Conservation (phyloP, 2,329 filamentous ascomycete genomes). For the Stachybotrys chartarum region DNA sequence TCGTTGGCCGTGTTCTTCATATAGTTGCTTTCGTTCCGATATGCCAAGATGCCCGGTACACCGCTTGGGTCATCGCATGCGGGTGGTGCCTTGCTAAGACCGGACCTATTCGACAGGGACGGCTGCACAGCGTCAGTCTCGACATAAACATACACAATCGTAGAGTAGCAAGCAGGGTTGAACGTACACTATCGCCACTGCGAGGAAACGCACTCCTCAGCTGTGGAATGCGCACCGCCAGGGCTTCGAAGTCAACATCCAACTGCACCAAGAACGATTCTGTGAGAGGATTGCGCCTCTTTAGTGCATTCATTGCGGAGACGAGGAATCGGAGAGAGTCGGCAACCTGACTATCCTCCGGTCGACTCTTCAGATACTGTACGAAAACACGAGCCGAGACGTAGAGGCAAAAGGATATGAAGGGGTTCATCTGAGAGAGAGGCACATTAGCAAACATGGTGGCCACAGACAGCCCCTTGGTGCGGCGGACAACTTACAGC, state of each 20-base stretch:
- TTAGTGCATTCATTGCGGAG: constrained; percentile 82
- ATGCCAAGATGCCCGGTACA: constrained; percentile 34
- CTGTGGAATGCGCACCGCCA: constrained; percentile 55
- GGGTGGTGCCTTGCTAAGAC: constrained; percentile 5
- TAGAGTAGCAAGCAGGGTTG: constrained; percentile 5
- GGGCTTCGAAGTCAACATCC: constrained; percentile 79
- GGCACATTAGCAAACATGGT: constrained; percentile 10
- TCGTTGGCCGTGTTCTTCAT: constrained; percentile 32
- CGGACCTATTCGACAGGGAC: not conserved
- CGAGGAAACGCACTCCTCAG: constrained; percentile 49
- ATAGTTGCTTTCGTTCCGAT: constrained; percentile 36
- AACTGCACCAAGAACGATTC: constrained; percentile 93
- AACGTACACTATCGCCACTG: constrained; percentile 42
- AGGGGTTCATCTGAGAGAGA: constrained; percentile 73
- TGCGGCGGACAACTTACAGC: constrained; percentile 47
- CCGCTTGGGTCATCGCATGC: constrained; percentile 27
- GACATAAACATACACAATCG: not conserved
- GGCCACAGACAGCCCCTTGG: not conserved
- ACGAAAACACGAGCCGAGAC: constrained; percentile 94
- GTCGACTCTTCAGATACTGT: constrained; percentile 91
- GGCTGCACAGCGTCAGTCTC: not conserved
- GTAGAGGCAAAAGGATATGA: constrained; percentile 91
- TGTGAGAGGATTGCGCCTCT: constrained; percentile 80
- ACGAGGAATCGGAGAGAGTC: constrained; percentile 87
- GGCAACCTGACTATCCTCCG: constrained; percentile 69